phyloP scores from a whole-genome alignment of 306 rosid genomes.

The Citrullus amarus region DNA sequence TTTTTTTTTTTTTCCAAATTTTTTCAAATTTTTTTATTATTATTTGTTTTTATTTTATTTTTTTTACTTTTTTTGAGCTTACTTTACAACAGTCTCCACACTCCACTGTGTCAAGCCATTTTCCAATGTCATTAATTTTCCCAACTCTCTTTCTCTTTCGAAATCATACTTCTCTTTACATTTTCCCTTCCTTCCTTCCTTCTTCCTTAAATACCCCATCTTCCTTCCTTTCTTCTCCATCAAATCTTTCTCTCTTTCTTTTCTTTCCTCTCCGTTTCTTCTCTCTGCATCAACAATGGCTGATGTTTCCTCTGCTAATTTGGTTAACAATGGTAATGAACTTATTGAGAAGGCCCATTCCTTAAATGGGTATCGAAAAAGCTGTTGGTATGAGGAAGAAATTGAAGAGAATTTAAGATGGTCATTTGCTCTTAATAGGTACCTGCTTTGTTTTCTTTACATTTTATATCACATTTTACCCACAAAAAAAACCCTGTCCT shows the following conservation, averaged over 20 bases:
- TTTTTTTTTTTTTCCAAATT: not conserved
- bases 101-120: not conserved
- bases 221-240: conserved; percentile 14
- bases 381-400: conserved; percentile 98
- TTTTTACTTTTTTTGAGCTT: not conserved
- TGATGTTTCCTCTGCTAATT: conserved; percentile 53
- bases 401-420: conserved; percentile 90
- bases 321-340: conserved; percentile 41
- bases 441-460: not conserved
- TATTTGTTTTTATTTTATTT: not conserved
- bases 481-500: not conserved
- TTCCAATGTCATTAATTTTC: not conserved
- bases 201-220: conserved; percentile 10
- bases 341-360: conserved; percentile 45
- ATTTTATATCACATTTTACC: not conserved
- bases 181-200: conserved; percentile 20
- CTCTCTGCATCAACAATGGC: conserved; percentile 36
- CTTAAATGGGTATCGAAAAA: conserved; percentile 73
- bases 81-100: conserved; percentile 19
- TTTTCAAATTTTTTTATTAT: too few relatives aligned
- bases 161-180: conserved; percentile 25
- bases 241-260: not conserved
- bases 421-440: conserved; percentile 98
- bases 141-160: not conserved
- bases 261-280: not conserved